Percentiles rank a stretch among this genome's conserved stretches.
phyloP scores from a whole-genome alignment of 2,329 filamentous ascomycete species.

The Blastomyces gilchristii region DNA sequence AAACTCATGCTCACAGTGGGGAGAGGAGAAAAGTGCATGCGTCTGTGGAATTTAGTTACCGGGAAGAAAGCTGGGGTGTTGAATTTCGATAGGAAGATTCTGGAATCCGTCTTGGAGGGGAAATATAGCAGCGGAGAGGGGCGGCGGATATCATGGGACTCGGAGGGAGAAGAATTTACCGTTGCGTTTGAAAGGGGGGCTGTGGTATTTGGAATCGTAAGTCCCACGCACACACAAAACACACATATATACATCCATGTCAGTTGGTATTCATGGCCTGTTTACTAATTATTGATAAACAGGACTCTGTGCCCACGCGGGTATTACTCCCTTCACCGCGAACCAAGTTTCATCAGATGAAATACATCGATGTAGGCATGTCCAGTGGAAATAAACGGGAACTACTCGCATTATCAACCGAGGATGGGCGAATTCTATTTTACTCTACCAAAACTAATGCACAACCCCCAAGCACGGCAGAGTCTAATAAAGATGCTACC shows the following conservation, averaged over 20 bases:
- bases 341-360: slow-evolving; percentile 75
- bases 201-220: slow-evolving; percentile 68
- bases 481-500: slow-evolving; percentile 36
- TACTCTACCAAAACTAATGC: slow-evolving; percentile 53
- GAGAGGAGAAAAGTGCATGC: slow-evolving; percentile 80
- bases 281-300: slow-evolving; percentile 14
- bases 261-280: background rate
- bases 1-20: slow-evolving; percentile 93
- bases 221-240: slow-evolving; percentile 14
- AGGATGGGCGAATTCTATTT: slow-evolving; percentile 79
- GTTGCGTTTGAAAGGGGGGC: slow-evolving; percentile 81
- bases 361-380: slow-evolving; percentile 49
- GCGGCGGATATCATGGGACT: slow-evolving; percentile 69
- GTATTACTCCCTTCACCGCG: slow-evolving; percentile 55
- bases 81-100: slow-evolving; percentile 65
- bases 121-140: slow-evolving; percentile 73
- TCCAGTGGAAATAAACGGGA: slow-evolving; percentile 41
- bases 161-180: slow-evolving; percentile 68
- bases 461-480: slow-evolving; percentile 18
- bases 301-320: slow-evolving; percentile 69
- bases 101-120: slow-evolving; percentile 66
- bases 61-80: slow-evolving; percentile 91
- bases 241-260: background rate
- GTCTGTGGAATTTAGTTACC: slow-evolving; percentile 92
- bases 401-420: slow-evolving; percentile 69